Evolutionary conservation across 371 early-diverging fungal genomes (phyloP).

Genomic region (Thermomucor indicae-seudaticae): DNA sequence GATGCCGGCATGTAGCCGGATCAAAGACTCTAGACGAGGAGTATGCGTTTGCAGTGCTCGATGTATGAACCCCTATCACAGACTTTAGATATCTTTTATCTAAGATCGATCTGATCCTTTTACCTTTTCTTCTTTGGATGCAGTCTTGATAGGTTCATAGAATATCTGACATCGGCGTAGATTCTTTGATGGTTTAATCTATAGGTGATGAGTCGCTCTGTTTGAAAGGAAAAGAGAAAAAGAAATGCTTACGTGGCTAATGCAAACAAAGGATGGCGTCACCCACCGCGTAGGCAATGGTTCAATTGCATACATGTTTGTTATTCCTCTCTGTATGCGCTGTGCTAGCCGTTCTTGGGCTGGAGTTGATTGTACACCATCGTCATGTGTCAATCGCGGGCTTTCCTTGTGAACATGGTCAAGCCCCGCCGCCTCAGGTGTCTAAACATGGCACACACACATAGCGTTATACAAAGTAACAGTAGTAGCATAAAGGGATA

Average conservation of each 20-base stretch:
- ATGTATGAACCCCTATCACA: slow-evolving; percentile 21
- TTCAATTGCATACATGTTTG: slow-evolving; percentile 28
- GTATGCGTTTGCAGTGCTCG: slow-evolving; percentile 23
- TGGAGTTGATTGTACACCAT: slow-evolving; percentile 27
- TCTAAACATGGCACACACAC: neutral
- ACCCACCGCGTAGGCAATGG: slow-evolving; percentile 24
- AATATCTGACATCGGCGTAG: slow-evolving; percentile 28
- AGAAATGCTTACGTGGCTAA: slow-evolving; percentile 7
- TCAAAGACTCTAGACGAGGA: slow-evolving; percentile 13
- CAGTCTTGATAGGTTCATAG: slow-evolving; percentile 27
- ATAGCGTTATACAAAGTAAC: neutral
- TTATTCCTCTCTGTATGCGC: slow-evolving; percentile 29
- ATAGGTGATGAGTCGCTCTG: neutral
- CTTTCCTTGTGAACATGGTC: slow-evolving; percentile 21
- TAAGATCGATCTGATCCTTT: neutral
- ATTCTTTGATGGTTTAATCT: slow-evolving; percentile 33
- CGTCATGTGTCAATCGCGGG: slow-evolving; percentile 24
- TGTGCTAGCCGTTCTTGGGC: slow-evolving; percentile 29
- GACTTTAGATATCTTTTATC: neutral
- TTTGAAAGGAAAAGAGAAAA: neutral
- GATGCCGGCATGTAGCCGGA: slow-evolving; percentile 22
- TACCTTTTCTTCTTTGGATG: slow-evolving; percentile 22
- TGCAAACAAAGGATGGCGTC: slow-evolving; percentile 14
- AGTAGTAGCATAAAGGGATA: neutral
- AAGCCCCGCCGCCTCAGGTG: neutral